Conservation (phyloP, 2,329 filamentous ascomycete genomes). For the Exophiala calicioides region DNA sequence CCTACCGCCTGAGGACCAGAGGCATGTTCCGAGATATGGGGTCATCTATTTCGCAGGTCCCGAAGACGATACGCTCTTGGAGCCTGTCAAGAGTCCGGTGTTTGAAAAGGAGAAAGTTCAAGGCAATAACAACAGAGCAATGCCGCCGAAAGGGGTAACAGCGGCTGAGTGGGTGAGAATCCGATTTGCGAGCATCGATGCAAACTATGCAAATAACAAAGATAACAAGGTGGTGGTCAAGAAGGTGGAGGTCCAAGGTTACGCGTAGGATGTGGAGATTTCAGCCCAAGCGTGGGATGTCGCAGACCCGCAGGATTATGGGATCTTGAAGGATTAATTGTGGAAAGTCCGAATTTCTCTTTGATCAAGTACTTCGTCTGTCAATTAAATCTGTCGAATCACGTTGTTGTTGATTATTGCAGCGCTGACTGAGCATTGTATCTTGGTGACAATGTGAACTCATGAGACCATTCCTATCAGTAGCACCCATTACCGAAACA, state of each 20-base stretch:
- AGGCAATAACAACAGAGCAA: slow-evolving; percentile 2
- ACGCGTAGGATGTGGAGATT: no score
- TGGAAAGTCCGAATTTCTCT: no score
- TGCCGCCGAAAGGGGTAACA: background rate
- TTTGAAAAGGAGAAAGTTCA: slow-evolving; percentile 34
- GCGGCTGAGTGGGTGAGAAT: slow-evolving; percentile 4
- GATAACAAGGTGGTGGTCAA: slow-evolving; percentile 7
- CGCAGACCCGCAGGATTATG: no score
- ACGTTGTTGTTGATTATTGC: no score
- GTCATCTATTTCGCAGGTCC: slow-evolving; percentile 51
- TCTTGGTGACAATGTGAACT: no score
- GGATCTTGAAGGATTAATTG: no score
- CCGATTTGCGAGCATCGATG: slow-evolving; percentile 4
- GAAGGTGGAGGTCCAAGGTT: slow-evolving; percentile 4
- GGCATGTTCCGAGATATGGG: slow-evolving; percentile 44
- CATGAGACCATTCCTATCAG: no score
- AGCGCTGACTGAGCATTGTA: no score
- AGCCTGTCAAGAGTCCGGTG: slow-evolving; percentile 35
- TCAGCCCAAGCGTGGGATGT: no score
- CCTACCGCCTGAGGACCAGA: slow-evolving; percentile 51
- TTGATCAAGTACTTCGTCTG: no score
- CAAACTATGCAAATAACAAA: slow-evolving; percentile 6
- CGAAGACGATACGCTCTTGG: slow-evolving; percentile 34
- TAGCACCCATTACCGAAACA: no score
- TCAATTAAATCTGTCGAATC: no score